phyloP scores from a whole-genome alignment of 2,329 filamentous ascomycete species.

The Pleochaeta shiraiana region DNA sequence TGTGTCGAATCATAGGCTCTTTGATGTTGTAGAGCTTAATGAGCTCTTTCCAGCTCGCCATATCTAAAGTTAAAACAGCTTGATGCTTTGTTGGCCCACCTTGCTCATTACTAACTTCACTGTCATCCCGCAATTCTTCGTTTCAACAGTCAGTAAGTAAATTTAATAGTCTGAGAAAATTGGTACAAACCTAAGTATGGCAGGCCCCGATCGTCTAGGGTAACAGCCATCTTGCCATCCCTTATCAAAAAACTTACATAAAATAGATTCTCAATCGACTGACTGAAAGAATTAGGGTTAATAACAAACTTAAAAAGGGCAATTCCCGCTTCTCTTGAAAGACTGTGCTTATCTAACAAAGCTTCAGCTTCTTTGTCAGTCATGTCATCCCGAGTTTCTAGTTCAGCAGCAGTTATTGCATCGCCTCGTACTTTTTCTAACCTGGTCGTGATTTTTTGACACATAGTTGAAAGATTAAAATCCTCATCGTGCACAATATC shows the following conservation, averaged over 20 bases:
- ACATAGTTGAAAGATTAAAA: slow-evolving; percentile 58
- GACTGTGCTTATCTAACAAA: slow-evolving; percentile 41
- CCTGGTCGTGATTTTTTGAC: slow-evolving; percentile 46
- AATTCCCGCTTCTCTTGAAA: slow-evolving; percentile 48
- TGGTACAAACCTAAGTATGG: slow-evolving; percentile 54
- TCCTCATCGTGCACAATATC: slow-evolving; percentile 57
- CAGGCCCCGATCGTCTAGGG: slow-evolving; percentile 47
- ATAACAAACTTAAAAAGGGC: slow-evolving; percentile 72
- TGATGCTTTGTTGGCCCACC: slow-evolving; percentile 44
- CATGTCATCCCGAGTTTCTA: slow-evolving; percentile 24
- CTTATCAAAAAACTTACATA: slow-evolving; percentile 88
- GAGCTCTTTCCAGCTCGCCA: slow-evolving; percentile 59
- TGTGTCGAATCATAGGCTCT: slow-evolving; percentile 69
- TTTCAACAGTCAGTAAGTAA: slow-evolving; percentile 8
- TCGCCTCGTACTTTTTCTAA: slow-evolving; percentile 29
- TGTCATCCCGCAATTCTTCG: slow-evolving; percentile 7
- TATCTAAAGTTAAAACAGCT: slow-evolving; percentile 74
- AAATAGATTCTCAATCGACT: slow-evolving; percentile 93
- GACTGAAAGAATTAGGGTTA: slow-evolving; percentile 76
- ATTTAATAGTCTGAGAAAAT: not conserved
- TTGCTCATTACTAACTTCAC: slow-evolving; percentile 16
- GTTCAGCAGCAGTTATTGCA: slow-evolving; percentile 25
- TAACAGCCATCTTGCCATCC: slow-evolving; percentile 59
- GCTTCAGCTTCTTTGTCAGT: slow-evolving; percentile 24
- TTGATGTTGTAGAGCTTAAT: slow-evolving; percentile 54